Evolutionary conservation across 306 rosid genomes (phyloP).

Genomic region (Chamaecrista fasciculata): DNA sequence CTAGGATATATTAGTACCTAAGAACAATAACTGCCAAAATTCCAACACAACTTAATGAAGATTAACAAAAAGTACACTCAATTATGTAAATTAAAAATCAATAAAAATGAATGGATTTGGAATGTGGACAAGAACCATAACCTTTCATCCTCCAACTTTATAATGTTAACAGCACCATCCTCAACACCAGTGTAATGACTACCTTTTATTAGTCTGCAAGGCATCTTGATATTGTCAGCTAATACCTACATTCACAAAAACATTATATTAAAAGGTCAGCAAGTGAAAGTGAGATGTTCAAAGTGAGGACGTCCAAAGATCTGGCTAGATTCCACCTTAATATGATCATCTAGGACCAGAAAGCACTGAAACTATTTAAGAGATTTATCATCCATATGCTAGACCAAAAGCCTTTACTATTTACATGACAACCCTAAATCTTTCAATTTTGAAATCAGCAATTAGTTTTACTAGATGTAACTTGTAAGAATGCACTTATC

Average conservation of each 20-base stretch:
- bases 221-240: conserved; percentile 92
- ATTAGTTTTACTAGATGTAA: neutral
- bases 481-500: too few species aligned
- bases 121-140: conserved; percentile 34
- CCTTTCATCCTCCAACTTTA: conserved; percentile 98
- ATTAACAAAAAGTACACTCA: conserved; percentile 1
- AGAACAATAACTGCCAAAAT: conserved; percentile 20
- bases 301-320: conserved; percentile 12
- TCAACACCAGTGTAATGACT: conserved; percentile 97
- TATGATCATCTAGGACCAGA: conserved; percentile 18
- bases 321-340: neutral
- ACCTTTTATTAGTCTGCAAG: conserved; percentile 96
- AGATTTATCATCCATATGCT: conserved; percentile 12
- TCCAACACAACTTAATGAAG: neutral
- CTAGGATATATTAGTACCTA: conserved; percentile 36
- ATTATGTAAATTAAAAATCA: conserved; percentile 1
- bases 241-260: conserved; percentile 67
- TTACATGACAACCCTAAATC: neutral
- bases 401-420: conserved; percentile 19
- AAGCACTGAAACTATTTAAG: conserved; percentile 8
- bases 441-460: neutral
- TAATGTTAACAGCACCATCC: conserved; percentile 89
- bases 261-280: conserved; percentile 20
- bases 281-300: conserved; percentile 5
- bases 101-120: conserved; percentile 19